These are phyloP conservation scores for Solanum ossicruentum DNA, from an alignment of 257 asterid species.

Conservation along the genomic window DNA sequence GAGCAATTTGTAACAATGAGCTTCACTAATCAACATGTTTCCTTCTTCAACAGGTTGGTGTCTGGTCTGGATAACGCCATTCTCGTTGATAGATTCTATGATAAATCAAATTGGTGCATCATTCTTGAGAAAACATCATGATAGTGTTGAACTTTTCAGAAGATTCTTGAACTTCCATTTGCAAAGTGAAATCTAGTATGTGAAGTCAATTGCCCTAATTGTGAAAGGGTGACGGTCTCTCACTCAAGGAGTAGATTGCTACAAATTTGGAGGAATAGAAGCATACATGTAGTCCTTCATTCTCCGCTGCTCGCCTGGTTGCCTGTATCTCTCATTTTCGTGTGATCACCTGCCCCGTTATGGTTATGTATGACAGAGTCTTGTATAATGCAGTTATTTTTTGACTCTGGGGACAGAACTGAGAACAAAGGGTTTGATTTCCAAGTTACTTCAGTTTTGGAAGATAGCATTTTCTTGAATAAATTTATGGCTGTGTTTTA, in stretches of 20 bases:
- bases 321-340: neutral
- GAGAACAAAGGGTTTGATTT: neutral
- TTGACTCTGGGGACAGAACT: neutral
- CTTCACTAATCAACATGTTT: neutral
- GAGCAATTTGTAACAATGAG: neutral
- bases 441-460: neutral
- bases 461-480: neutral
- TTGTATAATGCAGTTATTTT: neutral
- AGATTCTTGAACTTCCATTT: neutral
- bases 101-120: slow-evolving; percentile 94
- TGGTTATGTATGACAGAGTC: neutral
- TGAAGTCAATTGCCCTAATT: neutral
- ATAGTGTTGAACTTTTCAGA: neutral
- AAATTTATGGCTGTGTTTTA: neutral
- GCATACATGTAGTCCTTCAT: neutral
- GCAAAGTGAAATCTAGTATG: neutral
- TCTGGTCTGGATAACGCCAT: slow-evolving; percentile 53
- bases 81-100: slow-evolving; percentile 64
- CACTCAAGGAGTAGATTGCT: neutral
- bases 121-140: slow-evolving; percentile 70
- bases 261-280: neutral
- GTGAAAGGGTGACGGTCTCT: neutral
- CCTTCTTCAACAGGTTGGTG: slow-evolving; percentile 44
- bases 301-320: neutral
- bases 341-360: neutral